Percentiles rank a stretch among this genome's conserved stretches.
These are phyloP conservation scores for Fusarium pseudoanthophilum DNA, from an alignment of 2,329 filamentous ascomycete genomes.

Conservation along the genomic window DNA sequence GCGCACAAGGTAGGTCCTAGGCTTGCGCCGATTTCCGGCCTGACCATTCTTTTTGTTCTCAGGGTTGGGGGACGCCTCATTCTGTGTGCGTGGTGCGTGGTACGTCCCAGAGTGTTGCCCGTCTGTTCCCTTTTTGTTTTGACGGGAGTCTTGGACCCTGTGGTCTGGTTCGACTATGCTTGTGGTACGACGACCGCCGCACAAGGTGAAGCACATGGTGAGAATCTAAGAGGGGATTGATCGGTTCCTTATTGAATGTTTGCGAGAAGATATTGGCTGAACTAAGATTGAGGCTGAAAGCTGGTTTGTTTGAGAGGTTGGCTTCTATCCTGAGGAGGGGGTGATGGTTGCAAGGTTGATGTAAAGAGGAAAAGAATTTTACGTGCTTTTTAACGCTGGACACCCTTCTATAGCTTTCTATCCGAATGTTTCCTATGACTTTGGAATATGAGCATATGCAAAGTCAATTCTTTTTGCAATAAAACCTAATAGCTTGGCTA, in stretches of 20 bases:
- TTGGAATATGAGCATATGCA: rapidly evolving
- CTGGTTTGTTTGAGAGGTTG: background rate
- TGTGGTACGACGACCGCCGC: background rate
- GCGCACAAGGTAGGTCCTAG: background rate
- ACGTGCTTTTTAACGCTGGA: rapidly evolving
- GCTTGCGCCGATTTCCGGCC: background rate
- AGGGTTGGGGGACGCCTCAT: too few species aligned
- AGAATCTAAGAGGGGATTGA: background rate
- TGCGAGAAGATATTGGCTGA: background rate
- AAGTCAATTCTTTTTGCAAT: background rate
- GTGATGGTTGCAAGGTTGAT: rapidly evolving
- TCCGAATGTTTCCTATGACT: rapidly evolving
- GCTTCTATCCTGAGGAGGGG: background rate
- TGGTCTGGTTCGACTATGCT: background rate
- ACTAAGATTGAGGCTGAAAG: background rate
- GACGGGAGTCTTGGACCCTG: background rate
- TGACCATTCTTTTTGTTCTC: background rate
- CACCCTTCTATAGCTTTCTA: background rate
- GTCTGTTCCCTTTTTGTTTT: rapidly evolving
- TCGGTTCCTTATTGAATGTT: rapidly evolving
- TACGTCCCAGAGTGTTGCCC: rapidly evolving
- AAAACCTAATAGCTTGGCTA: background rate
- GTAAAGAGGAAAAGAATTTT: too few species aligned
- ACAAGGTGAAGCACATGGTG: background rate
- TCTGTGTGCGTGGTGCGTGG: background rate